Evolutionary conservation across 805 yeast genomes (phyloP).

Genomic region (Kodamaea laetipori): DNA sequence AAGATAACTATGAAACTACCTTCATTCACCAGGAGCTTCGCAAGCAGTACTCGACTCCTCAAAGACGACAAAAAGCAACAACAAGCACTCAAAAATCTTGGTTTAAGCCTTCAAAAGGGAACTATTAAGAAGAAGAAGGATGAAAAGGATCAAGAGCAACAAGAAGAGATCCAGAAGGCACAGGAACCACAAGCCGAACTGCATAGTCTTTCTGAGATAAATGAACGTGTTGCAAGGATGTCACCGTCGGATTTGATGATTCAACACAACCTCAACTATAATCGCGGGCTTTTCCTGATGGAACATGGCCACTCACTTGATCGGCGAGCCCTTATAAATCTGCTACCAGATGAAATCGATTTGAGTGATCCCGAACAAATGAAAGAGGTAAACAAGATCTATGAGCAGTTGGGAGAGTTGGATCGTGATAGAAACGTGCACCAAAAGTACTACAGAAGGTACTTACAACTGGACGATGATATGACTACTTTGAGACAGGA

Average conservation of each 20-base stretch:
- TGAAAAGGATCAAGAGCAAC: conserved; percentile 1
- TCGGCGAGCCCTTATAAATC: conserved; percentile 30
- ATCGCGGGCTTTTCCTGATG: conserved; percentile 35
- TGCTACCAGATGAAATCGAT: conserved; percentile 41
- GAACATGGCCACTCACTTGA: conserved; percentile 39
- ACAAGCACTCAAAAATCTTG: conserved; percentile 31
- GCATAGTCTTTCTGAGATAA: conserved; percentile 8
- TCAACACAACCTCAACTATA: conserved; percentile 38
- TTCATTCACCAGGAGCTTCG: neutral
- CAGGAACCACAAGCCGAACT: neutral
- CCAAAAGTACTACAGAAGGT: conserved; percentile 36
- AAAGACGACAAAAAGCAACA: conserved; percentile 26
- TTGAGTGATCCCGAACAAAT: conserved; percentile 31
- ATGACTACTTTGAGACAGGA: conserved; percentile 25
- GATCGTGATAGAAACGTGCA: conserved; percentile 43
- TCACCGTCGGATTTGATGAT: conserved; percentile 38
- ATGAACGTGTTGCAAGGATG: conserved; percentile 24
- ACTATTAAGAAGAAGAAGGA: conserved; percentile 21
- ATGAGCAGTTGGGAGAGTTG: conserved; percentile 31
- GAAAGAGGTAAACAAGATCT: conserved; percentile 33
- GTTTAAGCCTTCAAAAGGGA: conserved; percentile 35
- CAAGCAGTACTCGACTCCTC: conserved; percentile 7
- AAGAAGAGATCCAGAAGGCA: neutral
- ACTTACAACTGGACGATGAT: conserved; percentile 35
- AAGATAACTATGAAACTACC: neutral